Base-by-base conservation (phyloP, 257 asterid genomes). In the Cynanchum wilfordii region DNA sequence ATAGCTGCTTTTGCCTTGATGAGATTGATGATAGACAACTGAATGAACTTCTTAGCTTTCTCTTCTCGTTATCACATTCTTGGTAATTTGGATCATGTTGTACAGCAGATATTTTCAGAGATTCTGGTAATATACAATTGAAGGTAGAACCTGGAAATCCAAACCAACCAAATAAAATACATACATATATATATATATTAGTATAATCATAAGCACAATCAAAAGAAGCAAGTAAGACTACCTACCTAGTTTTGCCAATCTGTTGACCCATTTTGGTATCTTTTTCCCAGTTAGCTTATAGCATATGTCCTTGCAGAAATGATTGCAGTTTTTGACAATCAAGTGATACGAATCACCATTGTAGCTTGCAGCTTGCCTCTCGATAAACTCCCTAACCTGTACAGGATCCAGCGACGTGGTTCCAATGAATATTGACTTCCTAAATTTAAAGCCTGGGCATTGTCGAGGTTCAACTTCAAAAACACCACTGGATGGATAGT, bases 191-290 rank as follows among this genome's bases (percentile, higher is more conserved):
- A 17, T 7, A 29, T 17, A 47, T 0, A 17, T 7, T 7, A 5
- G 70, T 6, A 20, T 52, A 33, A n/a, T 60, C 54, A 17, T 25
- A 49, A 58, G 22, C 52, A 58, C 68, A 33, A 17, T 15, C 5
- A 66, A 57, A 20, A 52, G 70, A 17, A 62, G 51, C 27, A 36
- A 66, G 76, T 50, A 59, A 22, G 59, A 80, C 3, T 82, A 88
- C 98, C 98, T 84, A 93, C 98, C 98, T 84, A 93, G 82, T 81
- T 87, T 90, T 57, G 98, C 98, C 59, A 90, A 88, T 22, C 98
- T 89, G 79, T 93, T 91, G n/a, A 93, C 96, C 98, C 98, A 93
- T 78, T 89, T 89, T 57, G 98, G 98, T 66, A 89, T 89, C 76
- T 70, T 78, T 74, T 92, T 89, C 70, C 98, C 96, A 0, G 98